These are phyloP conservation scores for Aaosphaeria pasadenensis DNA, from an alignment of 2,329 filamentous ascomycete genomes.

Conservation along the genomic window DNA sequence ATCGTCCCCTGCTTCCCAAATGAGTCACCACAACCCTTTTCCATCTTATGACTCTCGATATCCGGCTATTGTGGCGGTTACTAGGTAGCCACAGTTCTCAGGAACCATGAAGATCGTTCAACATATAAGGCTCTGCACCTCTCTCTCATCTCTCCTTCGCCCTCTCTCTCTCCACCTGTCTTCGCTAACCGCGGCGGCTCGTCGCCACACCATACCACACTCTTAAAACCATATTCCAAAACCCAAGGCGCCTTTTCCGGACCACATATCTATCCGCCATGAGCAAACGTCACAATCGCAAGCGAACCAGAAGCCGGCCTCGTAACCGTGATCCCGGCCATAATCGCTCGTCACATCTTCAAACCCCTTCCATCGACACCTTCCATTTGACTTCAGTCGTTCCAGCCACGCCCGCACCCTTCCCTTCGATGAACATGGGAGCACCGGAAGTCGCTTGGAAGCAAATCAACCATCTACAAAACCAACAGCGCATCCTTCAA, in stretches of 20 bases:
- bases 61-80: no score
- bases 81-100: no score
- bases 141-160: conserved; percentile 4
- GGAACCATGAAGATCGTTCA: neutral
- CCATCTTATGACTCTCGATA: no score
- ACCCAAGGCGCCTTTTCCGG: neutral
- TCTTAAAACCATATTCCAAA: neutral
- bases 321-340: conserved; percentile 34
- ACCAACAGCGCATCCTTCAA: conserved; percentile 10
- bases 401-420: conserved; percentile 14
- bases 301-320: conserved; percentile 42
- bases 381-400: conserved; percentile 20
- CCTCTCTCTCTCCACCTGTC: conserved; percentile 3
- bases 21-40: no score
- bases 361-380: conserved; percentile 29
- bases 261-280: conserved; percentile 18
- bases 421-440: conserved; percentile 13
- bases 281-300: conserved; percentile 45
- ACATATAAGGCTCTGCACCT: conserved; percentile 22
- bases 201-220: conserved; percentile 16
- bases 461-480: conserved; percentile 37
- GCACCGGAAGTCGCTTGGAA: conserved; percentile 31
- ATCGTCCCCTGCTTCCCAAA: no score
- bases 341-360: conserved; percentile 23
- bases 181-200: conserved; percentile 14